Evolutionary conservation across 495 filamentous ascomycete genomes (phyloP).

Genomic region (Penicillium mononematosum): DNA sequence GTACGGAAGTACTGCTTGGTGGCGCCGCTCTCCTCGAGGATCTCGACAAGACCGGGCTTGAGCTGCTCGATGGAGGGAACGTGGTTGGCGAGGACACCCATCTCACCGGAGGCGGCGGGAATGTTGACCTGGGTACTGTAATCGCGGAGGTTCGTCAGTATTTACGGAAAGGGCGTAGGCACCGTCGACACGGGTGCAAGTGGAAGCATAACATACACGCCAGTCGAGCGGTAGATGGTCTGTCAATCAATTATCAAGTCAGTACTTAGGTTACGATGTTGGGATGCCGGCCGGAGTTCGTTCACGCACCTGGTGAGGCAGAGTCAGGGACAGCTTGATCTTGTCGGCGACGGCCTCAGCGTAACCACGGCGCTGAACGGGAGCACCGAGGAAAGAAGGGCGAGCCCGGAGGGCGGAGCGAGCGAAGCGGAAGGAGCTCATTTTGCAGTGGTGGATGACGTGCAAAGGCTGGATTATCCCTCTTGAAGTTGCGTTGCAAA

Average conservation of each 20-base stretch:
- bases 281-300: constrained; percentile 12
- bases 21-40: constrained; percentile 88
- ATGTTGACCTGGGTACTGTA: constrained; percentile 96
- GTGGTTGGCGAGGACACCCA: constrained; percentile 99
- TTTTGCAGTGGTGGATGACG: constrained; percentile 49
- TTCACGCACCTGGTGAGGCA: constrained; percentile 92
- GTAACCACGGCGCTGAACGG: constrained; percentile 82
- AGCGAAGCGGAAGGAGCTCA: constrained; percentile 91
- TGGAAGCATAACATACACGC: constrained; percentile 56
- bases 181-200: constrained; percentile 13
- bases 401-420: constrained; percentile 79
- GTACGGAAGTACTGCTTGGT: constrained; percentile 99
- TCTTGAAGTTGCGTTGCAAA: constrained; percentile 49
- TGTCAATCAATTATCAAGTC: constrained; percentile 33
- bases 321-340: constrained; percentile 95
- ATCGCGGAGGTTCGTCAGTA: constrained; percentile 41
- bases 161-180: constrained; percentile 18
- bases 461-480: constrained; percentile 40
- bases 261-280: constrained; percentile 20
- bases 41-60: constrained; percentile 90
- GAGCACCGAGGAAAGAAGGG: constrained; percentile 64
- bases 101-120: constrained; percentile 95
- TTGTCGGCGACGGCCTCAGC: constrained; percentile 93
- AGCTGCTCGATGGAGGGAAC: constrained; percentile 99
- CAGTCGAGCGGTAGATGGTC: constrained; percentile 72